Evolutionary conservation across 257 asterid genomes (phyloP), one percentile per base, ranked within the genome.

Genomic region (Plectranthus barbatus): DNA sequence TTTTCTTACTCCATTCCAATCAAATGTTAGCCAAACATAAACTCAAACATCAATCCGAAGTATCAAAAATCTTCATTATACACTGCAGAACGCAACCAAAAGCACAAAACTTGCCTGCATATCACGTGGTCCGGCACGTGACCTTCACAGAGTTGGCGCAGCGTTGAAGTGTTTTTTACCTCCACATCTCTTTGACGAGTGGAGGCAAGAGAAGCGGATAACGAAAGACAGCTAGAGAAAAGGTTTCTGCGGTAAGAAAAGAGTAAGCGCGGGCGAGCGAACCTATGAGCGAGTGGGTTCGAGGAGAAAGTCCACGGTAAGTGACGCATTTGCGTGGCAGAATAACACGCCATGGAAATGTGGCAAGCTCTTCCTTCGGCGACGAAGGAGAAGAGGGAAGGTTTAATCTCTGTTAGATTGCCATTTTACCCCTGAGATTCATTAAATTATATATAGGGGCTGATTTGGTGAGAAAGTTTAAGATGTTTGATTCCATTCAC

Each of bases 41-140:
- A 41, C 47, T 12, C 41, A 58, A 31, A 20, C 9, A 44, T 9
- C 45, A 29, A 51, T 19, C 34, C 46, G 6, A 58, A 63, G 18
- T 60, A 29, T 20, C 55, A 62, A 63, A 62, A 24, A 36, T 24
- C 31, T 18, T 7, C 46, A 55, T 3, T 17, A 23, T 18, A 52
- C 5, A 29, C 21, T 21, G 47, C 53, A 69, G 41, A 20, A 21
- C 74, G 56, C n/a, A 23, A 60, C 7, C 24, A 11, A 51, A 37
- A 67, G 42, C 5, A 2, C 23, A 44, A 49, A 65, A 40, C 84
- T 72, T 53, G 70, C 99, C 97, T 81, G 71, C 60, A 67, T 37
- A 92, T 66, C 62, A 92, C 83, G 79, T 87, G 99, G 41, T 83
- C 86, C 21, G 95, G 97, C 26, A 92, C 94, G 75, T 85, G 93